These are phyloP conservation scores for Neoscytalidium dimidiatum DNA, from an alignment of 2,329 filamentous ascomycete genomes.

Conservation along the genomic window DNA sequence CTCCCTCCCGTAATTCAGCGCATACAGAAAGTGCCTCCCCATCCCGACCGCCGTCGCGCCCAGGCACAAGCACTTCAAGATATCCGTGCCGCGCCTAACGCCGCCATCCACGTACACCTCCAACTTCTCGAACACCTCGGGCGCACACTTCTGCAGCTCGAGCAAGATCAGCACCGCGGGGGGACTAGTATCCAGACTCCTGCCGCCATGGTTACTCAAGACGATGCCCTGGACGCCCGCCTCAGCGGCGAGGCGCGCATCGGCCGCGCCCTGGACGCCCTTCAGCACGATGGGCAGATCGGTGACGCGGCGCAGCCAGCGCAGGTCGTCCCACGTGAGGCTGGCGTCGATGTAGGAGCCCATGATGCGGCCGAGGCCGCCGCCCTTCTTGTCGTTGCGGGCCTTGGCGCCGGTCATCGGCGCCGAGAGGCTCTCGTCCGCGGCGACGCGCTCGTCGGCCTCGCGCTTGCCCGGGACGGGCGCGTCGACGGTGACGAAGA, in stretches of 20 bases:
- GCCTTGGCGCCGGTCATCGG: conserved; percentile 54
- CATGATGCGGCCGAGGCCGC: conserved; percentile 59
- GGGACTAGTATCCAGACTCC: conserved; percentile 50
- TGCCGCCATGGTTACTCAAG: conserved; percentile 55
- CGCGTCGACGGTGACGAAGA: conserved; percentile 62
- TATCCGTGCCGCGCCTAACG: conserved; percentile 39
- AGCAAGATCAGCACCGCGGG: conserved; percentile 39
- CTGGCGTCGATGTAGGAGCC: conserved; percentile 60
- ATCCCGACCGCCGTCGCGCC: conserved; percentile 43
- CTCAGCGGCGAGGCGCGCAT: conserved; percentile 44
- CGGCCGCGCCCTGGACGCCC: conserved; percentile 43
- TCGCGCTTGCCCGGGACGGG: conserved; percentile 59
- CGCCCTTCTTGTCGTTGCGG: conserved; percentile 57
- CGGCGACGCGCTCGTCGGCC: conserved; percentile 48
- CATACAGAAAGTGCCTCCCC: conserved; percentile 41
- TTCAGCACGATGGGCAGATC: conserved; percentile 42
- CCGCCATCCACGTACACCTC: conserved; percentile 43
- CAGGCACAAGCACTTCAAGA: conserved; percentile 41
- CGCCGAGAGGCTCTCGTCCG: conserved; percentile 46
- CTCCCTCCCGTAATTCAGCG: conserved; percentile 38
- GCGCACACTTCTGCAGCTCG: conserved; percentile 40
- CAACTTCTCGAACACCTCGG: conserved; percentile 37
- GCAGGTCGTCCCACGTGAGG: conserved; percentile 50
- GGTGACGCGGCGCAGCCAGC: conserved; percentile 38
- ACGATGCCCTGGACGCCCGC: conserved; percentile 49